These are phyloP conservation scores for Craspedostauros australis DNA, from an alignment of 108 stramenopile species.

Conservation along the genomic window DNA sequence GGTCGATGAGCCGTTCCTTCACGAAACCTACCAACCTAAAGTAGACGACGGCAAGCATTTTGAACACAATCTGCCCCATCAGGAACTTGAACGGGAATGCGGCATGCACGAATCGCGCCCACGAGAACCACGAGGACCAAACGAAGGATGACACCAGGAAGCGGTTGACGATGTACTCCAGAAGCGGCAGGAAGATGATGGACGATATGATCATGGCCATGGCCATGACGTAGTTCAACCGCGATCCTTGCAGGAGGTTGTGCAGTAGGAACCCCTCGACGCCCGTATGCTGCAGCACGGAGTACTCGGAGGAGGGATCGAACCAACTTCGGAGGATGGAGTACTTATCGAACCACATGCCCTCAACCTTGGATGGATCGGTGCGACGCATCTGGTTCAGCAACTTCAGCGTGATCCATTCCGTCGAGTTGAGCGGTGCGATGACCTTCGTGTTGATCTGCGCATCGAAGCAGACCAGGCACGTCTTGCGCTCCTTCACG, in stretches of 20 bases:
- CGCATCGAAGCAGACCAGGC: conserved; percentile 76
- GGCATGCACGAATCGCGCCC: conserved; percentile 67
- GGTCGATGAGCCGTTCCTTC: conserved; percentile 59
- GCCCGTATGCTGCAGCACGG: conserved; percentile 60
- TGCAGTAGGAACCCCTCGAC: conserved; percentile 53
- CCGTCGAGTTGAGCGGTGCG: conserved; percentile 48
- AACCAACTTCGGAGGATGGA: conserved; percentile 71
- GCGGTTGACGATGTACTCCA: conserved; percentile 46
- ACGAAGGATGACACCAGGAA: conserved; percentile 50
- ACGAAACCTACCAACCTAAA: conserved; percentile 36
- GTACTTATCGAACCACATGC: conserved; percentile 84
- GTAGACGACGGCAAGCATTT: conserved; percentile 38
- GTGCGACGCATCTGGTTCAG: conserved; percentile 77
- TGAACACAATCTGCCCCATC: conserved; percentile 66
- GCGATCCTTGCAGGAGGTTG: conserved; percentile 46
- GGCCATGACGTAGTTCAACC: conserved; percentile 36
- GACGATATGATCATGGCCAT: conserved; percentile 17
- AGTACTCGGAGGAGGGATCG: conserved; percentile 43
- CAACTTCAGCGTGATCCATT: conserved; percentile 70
- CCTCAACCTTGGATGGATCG: conserved; percentile 84
- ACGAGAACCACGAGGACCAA: conserved; percentile 63
- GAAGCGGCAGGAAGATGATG: conserved; percentile 45
- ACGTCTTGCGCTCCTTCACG: conserved; percentile 52
- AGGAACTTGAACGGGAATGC: conserved; percentile 81
- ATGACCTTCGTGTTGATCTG: conserved; percentile 73